Percentiles rank a stretch among this genome's conserved stretches.
Evolutionary conservation across 441 rosid species (phyloP).

Genomic region (Geranium incanum): DNA sequence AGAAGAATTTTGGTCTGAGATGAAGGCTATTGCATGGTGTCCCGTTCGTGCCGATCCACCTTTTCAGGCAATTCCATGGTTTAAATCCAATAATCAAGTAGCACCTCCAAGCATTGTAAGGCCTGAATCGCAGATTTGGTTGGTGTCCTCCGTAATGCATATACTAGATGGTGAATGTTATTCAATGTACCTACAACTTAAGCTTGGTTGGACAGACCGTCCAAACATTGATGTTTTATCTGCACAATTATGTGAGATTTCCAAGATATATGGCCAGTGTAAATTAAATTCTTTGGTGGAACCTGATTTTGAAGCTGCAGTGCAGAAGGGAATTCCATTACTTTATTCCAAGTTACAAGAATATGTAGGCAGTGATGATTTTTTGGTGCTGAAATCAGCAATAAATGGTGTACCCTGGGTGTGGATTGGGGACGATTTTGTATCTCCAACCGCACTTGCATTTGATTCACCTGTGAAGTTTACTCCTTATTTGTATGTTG

Average conservation of each 20-base stretch:
- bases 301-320: constrained; percentile 47
- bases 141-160: constrained; percentile 67
- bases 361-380: constrained; percentile 57
- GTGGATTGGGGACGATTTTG: constrained; percentile 96
- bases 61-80: constrained; percentile 75
- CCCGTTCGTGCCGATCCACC: constrained; percentile 75
- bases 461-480: constrained; percentile 98
- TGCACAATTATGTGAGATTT: constrained; percentile 65
- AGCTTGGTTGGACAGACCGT: constrained; percentile 81
- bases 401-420: constrained; percentile 79
- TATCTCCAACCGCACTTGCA: constrained; percentile 75
- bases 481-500: constrained; percentile 91
- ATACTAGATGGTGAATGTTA: constrained; percentile 65
- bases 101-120: constrained; percentile 74
- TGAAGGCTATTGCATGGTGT: constrained; percentile 80
- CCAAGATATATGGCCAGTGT: constrained; percentile 56
- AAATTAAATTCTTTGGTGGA: constrained; percentile 45
- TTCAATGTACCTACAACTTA: constrained; percentile 50
- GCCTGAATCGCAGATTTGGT: constrained; percentile 85
- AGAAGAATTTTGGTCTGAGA: constrained; percentile 82
- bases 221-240: constrained; percentile 49
- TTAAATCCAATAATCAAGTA: constrained; percentile 50
- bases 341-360: constrained; percentile 72
- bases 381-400: constrained; percentile 51
- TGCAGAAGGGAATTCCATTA: constrained; percentile 59